Evolutionary conservation across 345 rosid species (phyloP), one percentile per base, ranked within the genome.

Genomic region (Citropsis articulata): DNA sequence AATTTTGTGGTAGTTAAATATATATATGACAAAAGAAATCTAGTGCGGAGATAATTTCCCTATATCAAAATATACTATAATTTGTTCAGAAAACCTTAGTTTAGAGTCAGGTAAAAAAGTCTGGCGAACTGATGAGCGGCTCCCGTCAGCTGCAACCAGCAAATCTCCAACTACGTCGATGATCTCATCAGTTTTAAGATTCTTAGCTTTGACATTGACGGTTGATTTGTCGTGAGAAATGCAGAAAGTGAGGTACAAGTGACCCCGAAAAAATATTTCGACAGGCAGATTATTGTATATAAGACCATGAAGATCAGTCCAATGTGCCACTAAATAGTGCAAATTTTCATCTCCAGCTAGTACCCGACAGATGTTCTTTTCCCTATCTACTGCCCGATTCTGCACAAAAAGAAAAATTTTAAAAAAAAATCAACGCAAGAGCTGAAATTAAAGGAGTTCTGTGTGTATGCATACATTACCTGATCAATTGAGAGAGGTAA

Each of bases 71-170:
- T 45, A 42, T 2, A 42, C 0, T 42, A 42, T 10, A 42, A 42
- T 12, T 42, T 42, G 50, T 10, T 42, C 50, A 42, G 16, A 56
- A n/a, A 78, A 91, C 97, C 98, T 91, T 78, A 94, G 72, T 83
- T 86, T 88, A 59, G 86, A 28, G 69, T 88, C 83, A 19, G 96
- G 94, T 30, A 87, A 79, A 83, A 88, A 89, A 68, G 77, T 76
- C 73, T 72, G 83, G 66, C 96, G 92, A 79, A 94, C 87, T 10
- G 82, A 85, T 79, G 97, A 91, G 38, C 86, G 85, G 62, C 90
- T 88, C 9, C 97, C 94, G 76, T 94, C 96, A 1, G 94, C 98
- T 36, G 94, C 96, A 71, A 94, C 84, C 0, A 92, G 94, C 81
- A 90, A 85, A 78, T 92, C 82, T 76, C 88, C 97, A 33, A 35